Base-by-base conservation (phyloP, 306 rosid species). In the Prunus salicina region DNA sequence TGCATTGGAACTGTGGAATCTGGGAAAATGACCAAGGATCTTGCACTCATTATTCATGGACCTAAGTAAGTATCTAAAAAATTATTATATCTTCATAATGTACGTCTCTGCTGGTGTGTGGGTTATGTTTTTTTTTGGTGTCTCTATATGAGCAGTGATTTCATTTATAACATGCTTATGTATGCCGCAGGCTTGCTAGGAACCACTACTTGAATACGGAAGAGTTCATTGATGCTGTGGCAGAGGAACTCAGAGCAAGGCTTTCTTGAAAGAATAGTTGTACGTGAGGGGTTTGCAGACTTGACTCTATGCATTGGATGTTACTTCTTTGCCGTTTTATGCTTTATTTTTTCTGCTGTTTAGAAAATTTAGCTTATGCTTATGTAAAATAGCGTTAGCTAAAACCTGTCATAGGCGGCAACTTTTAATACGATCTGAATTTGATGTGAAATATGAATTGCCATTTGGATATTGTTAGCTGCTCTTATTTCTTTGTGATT, bases 11-110 rank as follows among this genome's bases (percentile, higher is more conserved):
- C 88, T 8, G 98, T 95, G 78, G 98, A 95, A 84, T 62, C 87
- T 22, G 97, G 97, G 78, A 95, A 90, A 85, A 95, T 95, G 98
- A 95, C 98, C 79, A 95, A 95, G 91, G 97, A 95, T 90, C 98
- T 95, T 65, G 98, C 98, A 0, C 89, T 92, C 79, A 89, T 95
- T 80, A 80, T 83, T 85, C 96, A 95, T 76, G 97, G 97, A 69
- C 80, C 96, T 7, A 92, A 90, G 97, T 95, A 85, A 85, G 88
- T 82, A 24, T 58, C 69, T 55, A n/a, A 19, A 50, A 32, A 24
- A n/a, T 51, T 51, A 27, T 32, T 19, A 2, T 64, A 5, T 52
- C 15, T 45, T 43, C 24, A 56, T 22, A 45, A 51, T 55, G 19
- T 34, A 22, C 30, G 6, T 46, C 6, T 50, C 46, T 38, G 60